Evolutionary conservation across 73 alveolate genomes (phyloP).

Genomic region (Paramecium octaurelia): DNA sequence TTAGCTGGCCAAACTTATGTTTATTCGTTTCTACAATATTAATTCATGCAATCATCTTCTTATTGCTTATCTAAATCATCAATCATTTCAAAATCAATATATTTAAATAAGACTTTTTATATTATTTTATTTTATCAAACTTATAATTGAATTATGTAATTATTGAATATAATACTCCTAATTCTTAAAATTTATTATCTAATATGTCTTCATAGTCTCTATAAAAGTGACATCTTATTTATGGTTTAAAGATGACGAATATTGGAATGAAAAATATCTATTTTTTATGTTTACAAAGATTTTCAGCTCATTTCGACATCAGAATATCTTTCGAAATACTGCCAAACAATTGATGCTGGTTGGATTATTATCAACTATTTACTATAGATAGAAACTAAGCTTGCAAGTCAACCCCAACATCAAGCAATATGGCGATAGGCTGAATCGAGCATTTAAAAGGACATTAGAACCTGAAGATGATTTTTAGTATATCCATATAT

Average conservation of each 20-base stretch:
- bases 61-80: slow-evolving; percentile 18
- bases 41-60: slow-evolving; percentile 9
- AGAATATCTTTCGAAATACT: neutral
- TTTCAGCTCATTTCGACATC: neutral
- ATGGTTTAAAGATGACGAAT: neutral
- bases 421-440: slow-evolving; percentile 15
- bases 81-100: neutral
- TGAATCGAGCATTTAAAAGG: slow-evolving; percentile 43
- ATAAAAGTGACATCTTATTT: neutral
- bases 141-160: neutral
- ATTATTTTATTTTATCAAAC: neutral
- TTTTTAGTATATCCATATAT: slow-evolving; percentile 11
- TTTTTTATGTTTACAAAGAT: neutral
- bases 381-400: neutral
- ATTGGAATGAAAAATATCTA: neutral
- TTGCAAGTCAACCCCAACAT: neutral
- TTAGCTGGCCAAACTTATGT: neutral
- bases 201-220: neutral
- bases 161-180: neutral
- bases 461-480: slow-evolving; percentile 43
- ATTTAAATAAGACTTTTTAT: neutral
- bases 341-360: neutral
- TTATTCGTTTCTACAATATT: neutral
- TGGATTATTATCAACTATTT: neutral
- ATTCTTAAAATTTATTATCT: neutral